These are phyloP conservation scores for Cladobotryum mycophilum DNA, from an alignment of 2,329 filamentous ascomycete genomes.

Conservation along the genomic window DNA sequence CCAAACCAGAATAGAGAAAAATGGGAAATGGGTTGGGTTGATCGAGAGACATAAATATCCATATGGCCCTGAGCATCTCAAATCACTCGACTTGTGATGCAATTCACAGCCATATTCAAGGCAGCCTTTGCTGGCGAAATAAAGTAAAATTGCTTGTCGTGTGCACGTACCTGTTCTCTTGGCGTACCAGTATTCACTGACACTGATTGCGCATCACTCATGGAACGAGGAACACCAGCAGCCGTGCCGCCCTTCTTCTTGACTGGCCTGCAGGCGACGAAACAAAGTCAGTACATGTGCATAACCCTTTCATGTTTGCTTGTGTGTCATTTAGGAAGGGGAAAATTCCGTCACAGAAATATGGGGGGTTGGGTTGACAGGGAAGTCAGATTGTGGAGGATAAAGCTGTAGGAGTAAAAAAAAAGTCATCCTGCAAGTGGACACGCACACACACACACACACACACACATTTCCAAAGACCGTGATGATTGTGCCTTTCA, in stretches of 20 bases:
- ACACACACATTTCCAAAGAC: no score
- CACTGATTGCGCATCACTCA: constrained; percentile 59
- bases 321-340: no score
- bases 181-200: constrained; percentile 46
- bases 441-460: no score
- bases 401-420: no score
- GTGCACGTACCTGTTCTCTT: constrained; percentile 46
- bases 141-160: not conserved
- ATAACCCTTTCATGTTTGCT: no score
- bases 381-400: no score
- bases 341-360: not conserved
- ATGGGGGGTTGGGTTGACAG: not conserved
- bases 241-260: constrained; percentile 68
- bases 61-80: no score
- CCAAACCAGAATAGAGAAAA: constrained; percentile 5
- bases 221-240: constrained; percentile 60
- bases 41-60: no score
- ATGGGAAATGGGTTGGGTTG: not conserved
- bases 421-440: no score
- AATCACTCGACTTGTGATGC: no score
- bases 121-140: no score
- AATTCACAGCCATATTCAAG: no score
- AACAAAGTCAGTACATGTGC: constrained; percentile 2
- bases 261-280: constrained; percentile 45
- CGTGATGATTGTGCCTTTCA: not conserved